A percentile compares a stretch with the other conserved stretches of the same genome.
Evolutionary conservation across 2,329 filamentous ascomycete genomes (phyloP).

Genomic region (Epichloe sylvatica): DNA sequence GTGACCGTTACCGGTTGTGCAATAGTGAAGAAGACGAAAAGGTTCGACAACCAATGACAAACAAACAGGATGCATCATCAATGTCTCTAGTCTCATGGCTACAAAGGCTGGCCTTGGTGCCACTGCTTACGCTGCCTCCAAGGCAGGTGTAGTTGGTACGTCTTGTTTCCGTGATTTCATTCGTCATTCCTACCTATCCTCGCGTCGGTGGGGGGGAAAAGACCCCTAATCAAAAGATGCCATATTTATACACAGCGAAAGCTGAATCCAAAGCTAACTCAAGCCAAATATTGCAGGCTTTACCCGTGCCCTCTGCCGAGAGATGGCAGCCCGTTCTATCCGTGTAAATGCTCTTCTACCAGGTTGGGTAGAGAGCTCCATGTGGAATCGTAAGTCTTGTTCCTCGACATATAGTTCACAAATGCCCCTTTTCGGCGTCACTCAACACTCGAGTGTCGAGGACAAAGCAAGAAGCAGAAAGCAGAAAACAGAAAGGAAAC

Average conservation of each 20-base stretch:
- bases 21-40: neutral
- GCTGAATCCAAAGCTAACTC: neutral
- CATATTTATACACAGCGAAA: constrained; percentile 7
- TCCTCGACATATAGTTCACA: constrained; percentile 4
- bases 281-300: constrained; percentile 34
- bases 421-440: constrained; percentile 2
- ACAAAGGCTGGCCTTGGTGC: constrained; percentile 55
- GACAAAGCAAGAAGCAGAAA: neutral
- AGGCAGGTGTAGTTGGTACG: constrained; percentile 62
- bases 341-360: constrained; percentile 71
- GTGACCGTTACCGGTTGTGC: neutral
- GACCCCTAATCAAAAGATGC: neutral
- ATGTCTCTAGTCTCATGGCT: constrained; percentile 65
- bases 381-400: constrained; percentile 51
- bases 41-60: neutral
- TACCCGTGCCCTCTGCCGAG: constrained; percentile 51
- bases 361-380: constrained; percentile 69
- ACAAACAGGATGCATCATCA: constrained; percentile 54
- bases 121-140: constrained; percentile 62
- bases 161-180: constrained; percentile 6
- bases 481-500: neutral
- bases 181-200: constrained; percentile 4
- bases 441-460: neutral
- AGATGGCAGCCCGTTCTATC: constrained; percentile 47
- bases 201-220: no score